Evolutionary conservation across 1,284 basidiomycete genomes (phyloP).

Genomic region (Veloboletus limbatus): DNA sequence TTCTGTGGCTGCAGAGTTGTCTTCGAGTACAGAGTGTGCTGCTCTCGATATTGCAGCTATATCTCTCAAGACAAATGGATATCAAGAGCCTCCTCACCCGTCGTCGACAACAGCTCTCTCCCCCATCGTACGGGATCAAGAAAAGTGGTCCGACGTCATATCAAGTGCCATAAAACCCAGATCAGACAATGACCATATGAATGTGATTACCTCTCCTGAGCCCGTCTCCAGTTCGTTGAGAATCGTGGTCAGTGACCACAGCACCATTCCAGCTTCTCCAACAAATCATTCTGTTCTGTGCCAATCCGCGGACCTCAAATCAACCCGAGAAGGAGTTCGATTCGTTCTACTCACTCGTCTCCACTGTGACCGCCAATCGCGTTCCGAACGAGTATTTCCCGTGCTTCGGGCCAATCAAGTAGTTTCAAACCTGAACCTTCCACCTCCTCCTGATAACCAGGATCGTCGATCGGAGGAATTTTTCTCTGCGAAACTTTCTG

Average conservation of each 20-base stretch:
- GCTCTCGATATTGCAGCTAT: constrained; percentile 9
- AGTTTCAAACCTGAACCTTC: constrained; percentile 33
- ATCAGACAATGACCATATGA: constrained; percentile 10
- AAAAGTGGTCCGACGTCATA: constrained; percentile 16
- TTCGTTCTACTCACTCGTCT: constrained; percentile 60
- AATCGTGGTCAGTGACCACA: constrained; percentile 35
- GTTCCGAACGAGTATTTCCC: constrained; percentile 58
- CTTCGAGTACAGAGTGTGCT: constrained; percentile 10
- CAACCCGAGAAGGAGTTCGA: constrained; percentile 56
- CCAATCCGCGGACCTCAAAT: constrained; percentile 37
- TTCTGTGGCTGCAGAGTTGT: constrained; percentile 2
- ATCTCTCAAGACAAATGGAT: constrained; percentile 7
- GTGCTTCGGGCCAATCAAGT: constrained; percentile 58
- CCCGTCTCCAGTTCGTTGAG: constrained; percentile 17
- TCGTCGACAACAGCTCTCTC: constrained; percentile 14
- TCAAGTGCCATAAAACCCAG: constrained; percentile 11
- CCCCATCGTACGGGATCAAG: constrained; percentile 12
- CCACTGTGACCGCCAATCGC: constrained; percentile 55
- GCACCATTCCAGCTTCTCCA: constrained; percentile 13
- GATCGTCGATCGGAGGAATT: constrained; percentile 48
- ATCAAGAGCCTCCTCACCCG: constrained; percentile 7
- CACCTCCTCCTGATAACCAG: constrained; percentile 19
- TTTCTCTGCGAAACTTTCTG: constrained; percentile 36
- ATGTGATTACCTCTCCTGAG: constrained; percentile 11
- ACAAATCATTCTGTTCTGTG: constrained; percentile 5